These are phyloP conservation scores for Paraglomus brasilianum DNA, from an alignment of 192 early-diverging fungal species.

Conservation along the genomic window DNA sequence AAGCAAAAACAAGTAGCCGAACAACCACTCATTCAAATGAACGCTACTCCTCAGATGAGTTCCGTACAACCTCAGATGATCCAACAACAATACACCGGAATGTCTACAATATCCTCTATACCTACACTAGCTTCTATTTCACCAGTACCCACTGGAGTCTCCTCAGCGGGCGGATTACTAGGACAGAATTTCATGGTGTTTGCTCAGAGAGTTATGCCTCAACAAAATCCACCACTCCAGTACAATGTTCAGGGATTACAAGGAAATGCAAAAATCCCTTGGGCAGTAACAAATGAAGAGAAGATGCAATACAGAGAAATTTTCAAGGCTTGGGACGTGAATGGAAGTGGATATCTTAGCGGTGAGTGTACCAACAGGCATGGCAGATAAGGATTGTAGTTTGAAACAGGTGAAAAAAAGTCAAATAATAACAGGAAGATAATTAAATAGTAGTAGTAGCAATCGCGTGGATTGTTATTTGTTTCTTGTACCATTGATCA, in stretches of 20 bases:
- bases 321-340: slow-evolving; percentile 74
- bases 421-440: not conserved
- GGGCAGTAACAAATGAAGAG: slow-evolving; percentile 59
- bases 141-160: not conserved
- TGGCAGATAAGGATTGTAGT: not conserved
- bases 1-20: slow-evolving; percentile 9
- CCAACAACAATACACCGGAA: slow-evolving; percentile 15
- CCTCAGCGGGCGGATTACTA: not conserved
- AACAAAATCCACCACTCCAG: slow-evolving; percentile 42
- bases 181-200: slow-evolving; percentile 5
- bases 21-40: slow-evolving; percentile 15
- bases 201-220: slow-evolving; percentile 33
- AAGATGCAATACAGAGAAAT: slow-evolving; percentile 60
- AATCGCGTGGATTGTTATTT: not conserved
- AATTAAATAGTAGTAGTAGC: not conserved
- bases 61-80: not conserved
- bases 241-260: slow-evolving; percentile 37
- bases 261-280: slow-evolving; percentile 45
- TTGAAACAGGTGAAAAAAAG: not conserved
- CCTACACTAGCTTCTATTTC: not conserved
- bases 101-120: not conserved
- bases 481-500: not conserved
- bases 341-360: slow-evolving; percentile 63
- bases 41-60: not conserved
- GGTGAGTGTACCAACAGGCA: slow-evolving; percentile 39